Evolutionary conservation across 228 moss, liverwort and hornwort species (phyloP), one percentile per base, ranked within the genome.

Genomic region (Sphagnum magellanicum): DNA sequence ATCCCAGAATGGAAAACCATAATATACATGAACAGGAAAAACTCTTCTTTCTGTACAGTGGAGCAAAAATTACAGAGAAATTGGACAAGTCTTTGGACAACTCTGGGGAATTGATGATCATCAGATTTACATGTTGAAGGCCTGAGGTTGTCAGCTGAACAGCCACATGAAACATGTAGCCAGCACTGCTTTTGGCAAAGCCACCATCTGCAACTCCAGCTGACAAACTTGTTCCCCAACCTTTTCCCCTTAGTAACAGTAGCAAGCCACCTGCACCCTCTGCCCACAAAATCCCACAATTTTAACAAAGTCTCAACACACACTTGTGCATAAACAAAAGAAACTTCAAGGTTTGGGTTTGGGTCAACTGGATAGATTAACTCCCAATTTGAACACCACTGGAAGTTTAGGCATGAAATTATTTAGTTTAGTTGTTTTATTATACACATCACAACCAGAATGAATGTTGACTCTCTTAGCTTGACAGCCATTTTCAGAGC

Each of bases 201-300:
- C 87, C 87, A 59, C 79, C 71, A 53, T 75, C 73, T 76, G 84
- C 84, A 73, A 84, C 81, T 49, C 84, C 87, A 6, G 87, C 84
- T 2, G 50, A 0, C 52, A 84, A 65, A 8, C 49, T 12, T 70
- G 52, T 77, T 16, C 60, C 79, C 84, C 75, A 87, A 63, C 73
- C 71, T 71, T 81, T 73, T 8, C 6, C 53, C 69, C 63, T 69
- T 14, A 87, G 77, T 53, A 84, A 53, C 48, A 75, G 61, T 61
- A 83, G n/a, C 77, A 87, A 79, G 73, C 87, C 77, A 63, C 87
- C 87, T 58, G 72, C 74, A 63, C 84, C 84, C 61, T 84, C 88
- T 88, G 76, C 69, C 77, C 32, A 32, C 32, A 32, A 32, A 32
- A 32, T 32, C 32, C 32, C 32, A 32, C 32, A 3, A 32, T 4